Base-by-base conservation (phyloP, 169 alveolate species). In the Plasmodium coatneyi region DNA sequence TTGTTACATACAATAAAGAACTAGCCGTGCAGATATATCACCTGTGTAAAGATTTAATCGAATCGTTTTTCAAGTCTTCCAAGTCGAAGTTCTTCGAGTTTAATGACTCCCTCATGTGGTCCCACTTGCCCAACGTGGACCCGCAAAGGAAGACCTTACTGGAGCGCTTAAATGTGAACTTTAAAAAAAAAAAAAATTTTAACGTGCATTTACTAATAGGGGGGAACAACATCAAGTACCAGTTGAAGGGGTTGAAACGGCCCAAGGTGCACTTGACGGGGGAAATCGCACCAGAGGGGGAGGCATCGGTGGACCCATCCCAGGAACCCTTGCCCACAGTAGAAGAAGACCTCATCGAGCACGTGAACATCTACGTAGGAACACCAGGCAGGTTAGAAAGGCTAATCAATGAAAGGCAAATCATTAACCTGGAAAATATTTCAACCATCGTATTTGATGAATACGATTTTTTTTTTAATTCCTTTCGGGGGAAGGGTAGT, bases 151-250 rank as follows among this genome's bases (percentile, higher is more conserved):
- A 52, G 16, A 3, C 76, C 9, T 1, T 34, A 32, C 36, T 86
- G 36, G 93, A 86, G 66, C 54, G 66, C 12, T 12, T 86, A 3
- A 86, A 86, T 78, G 36, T 86, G 12, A 4, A 19, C 28, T 86
- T 52, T 7, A 86, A 86, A 86, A 78, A 49, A 52, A 76, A 76
- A 32, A 32, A 74, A 3, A 86, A 86, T 28, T 52, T 86, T 16
- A 86, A 86, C 30, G 93, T 74, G 36, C 7, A 86, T 46, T 10
- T 86, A 56, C 22, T 86, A 30, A 86, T 86, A 12, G 93, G 93
- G 14, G 93, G 93, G 80, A 86, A 86, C 41, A 86, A 86, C 70
- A 86, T 86, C 4, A 86, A 72, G 36, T 86, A 86, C 43, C 93
- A 86, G 22, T 4, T 86, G 46, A 86, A 86, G 80, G 80, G 84